Base-by-base conservation (phyloP, 768 basidiomycete species). In the Russula dissimulans region DNA sequence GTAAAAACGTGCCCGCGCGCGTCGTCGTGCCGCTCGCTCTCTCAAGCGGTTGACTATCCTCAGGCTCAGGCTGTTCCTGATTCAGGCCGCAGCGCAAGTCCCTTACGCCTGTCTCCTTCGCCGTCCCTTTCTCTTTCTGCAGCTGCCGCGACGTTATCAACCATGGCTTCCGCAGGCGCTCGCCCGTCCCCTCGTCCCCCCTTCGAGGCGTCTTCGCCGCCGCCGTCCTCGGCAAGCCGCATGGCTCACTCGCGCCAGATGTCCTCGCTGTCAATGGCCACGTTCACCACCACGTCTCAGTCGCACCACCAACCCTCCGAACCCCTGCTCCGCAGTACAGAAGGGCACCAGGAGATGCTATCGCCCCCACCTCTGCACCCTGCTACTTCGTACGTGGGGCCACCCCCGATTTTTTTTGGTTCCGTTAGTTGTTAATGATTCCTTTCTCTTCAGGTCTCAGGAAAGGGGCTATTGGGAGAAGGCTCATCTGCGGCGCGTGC, bases 321-420 rank as follows among this genome's bases (percentile, higher is more conserved):
- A 55, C 67, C 72, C 10, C 60, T 73, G 22, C 65, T 72, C n/a
- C 66, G 66, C 51, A 49, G 72, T 11, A 43, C 69, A 15, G 73
- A 70, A 26, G 22, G 22, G 3, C 76, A 73, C 57, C 75, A 70
- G 52, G 78, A 75, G 57, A 63, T 74, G 31, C 68, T 74, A 22
- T 64, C 75, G 32, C 71, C 71, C 38, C 73, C 74, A 59, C 76
- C 77, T 22, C 71, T 73, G 26, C 82, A 81, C 65, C 77, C 77
- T 7, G 76, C 77, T 54, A 64, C 68, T 36, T 70, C 70, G 18
- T 65, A 57, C 32, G 64, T 66, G 26, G 68, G 68, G 73, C 65
- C 47, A 62, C 68, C 2, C 9, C 6, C 22, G 22, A 26, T 26
- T 26, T 26, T 26, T 26, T 17, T n/a, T 6, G 2, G 34, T 18